Conservation (phyloP, 176 grass and related monocot species). For the Canna indica region DNA sequence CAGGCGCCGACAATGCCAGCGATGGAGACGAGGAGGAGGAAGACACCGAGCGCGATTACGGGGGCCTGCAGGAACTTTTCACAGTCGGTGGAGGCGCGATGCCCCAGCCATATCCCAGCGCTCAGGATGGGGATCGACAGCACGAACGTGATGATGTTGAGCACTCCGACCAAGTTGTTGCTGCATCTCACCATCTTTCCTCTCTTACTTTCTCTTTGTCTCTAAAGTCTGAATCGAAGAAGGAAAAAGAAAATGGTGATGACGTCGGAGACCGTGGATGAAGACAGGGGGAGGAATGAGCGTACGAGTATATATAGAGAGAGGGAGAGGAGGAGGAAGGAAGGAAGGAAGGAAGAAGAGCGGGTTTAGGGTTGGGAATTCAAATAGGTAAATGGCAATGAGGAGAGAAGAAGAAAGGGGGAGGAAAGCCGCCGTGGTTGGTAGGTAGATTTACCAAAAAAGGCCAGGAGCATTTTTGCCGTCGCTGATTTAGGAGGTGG, state of each 20-base stretch:
- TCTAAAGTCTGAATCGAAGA: background rate
- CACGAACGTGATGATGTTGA: conserved; percentile 47
- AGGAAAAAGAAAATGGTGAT: background rate
- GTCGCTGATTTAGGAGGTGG: too few species aligned
- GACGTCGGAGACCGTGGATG: background rate
- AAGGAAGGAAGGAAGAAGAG: background rate
- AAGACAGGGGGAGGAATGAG: too few species aligned
- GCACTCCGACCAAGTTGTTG: conserved; percentile 58
- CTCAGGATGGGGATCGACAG: conserved; percentile 48
- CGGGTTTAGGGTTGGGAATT: background rate
- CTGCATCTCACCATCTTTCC: conserved; percentile 49
- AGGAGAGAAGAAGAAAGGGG: too few species aligned
- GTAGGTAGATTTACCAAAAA: background rate
- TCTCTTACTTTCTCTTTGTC: background rate
- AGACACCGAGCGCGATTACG: conserved; percentile 41
- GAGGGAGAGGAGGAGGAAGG: background rate
- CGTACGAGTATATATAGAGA: background rate
- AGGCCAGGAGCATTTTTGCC: background rate
- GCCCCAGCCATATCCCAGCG: conserved; percentile 58
- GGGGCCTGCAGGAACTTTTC: conserved; percentile 69
- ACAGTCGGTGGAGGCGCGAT: conserved; percentile 66
- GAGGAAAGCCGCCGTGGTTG: background rate
- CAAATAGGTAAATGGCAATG: too few species aligned
- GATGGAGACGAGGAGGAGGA: conserved; percentile 55
- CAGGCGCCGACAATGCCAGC: conserved; percentile 55